Evolutionary conservation across 129 eudicot species (phyloP).

Genomic region (Chrysanthemum lavandulifolium): DNA sequence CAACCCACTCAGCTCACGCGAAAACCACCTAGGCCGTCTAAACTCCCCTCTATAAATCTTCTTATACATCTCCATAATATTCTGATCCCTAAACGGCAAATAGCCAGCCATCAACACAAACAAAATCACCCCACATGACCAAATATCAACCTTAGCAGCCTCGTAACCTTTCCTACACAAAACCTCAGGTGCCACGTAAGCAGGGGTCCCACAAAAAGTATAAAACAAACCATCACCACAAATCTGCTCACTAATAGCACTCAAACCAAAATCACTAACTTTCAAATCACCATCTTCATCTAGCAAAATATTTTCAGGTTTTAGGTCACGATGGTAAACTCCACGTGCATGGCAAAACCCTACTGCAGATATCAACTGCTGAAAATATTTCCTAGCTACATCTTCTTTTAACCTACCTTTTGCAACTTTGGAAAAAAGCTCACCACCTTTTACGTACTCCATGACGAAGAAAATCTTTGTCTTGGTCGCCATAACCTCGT

Average conservation of each 20-base stretch:
- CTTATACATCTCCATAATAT: constrained; percentile 14
- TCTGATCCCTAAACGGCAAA: constrained; percentile 10
- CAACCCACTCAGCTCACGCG: background rate
- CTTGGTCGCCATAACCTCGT: constrained; percentile 17
- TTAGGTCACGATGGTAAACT: constrained; percentile 6
- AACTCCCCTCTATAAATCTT: background rate
- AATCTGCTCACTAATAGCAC: background rate
- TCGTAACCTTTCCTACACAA: constrained; percentile 11
- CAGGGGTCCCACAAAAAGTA: constrained; percentile 15
- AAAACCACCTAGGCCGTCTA: constrained; percentile 5
- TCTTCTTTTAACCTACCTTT: constrained; percentile 20
- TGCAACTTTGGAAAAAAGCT: constrained; percentile 1
- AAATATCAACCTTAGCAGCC: constrained; percentile 13
- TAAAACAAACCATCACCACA: constrained; percentile 6
- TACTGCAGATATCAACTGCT: constrained; percentile 8
- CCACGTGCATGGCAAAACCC: constrained; percentile 21
- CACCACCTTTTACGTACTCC: constrained; percentile 15
- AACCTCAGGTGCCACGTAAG: constrained; percentile 15
- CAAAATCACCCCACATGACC: constrained; percentile 11
- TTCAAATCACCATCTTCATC: constrained; percentile 9
- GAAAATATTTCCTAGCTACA: constrained; percentile 1
- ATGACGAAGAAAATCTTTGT: constrained; percentile 11
- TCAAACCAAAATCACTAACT: constrained; percentile 1
- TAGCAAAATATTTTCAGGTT: constrained; percentile 10
- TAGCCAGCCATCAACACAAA: constrained; percentile 18